Conservation (phyloP, 805 yeast species). For the Candida suzukii region DNA sequence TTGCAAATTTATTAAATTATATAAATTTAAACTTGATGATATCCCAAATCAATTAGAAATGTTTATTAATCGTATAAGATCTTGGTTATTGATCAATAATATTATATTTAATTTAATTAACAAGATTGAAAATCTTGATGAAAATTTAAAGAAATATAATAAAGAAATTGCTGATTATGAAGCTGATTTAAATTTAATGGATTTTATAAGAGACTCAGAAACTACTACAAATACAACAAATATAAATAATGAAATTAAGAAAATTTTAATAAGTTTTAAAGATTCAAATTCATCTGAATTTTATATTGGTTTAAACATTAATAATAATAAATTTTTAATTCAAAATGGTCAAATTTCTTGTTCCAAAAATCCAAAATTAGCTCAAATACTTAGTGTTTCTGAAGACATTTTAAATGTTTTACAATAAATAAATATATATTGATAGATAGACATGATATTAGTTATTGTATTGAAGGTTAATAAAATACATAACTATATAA, state of each 20-base stretch:
- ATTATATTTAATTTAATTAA: constrained; percentile 14
- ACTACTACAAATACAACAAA: neutral
- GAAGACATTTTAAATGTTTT: constrained; percentile 6
- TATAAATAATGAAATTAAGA: neutral
- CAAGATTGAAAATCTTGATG: neutral
- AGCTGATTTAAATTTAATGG: neutral
- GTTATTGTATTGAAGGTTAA: too few species aligned
- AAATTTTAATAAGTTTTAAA: neutral
- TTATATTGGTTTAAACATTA: neutral
- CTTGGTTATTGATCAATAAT: constrained; percentile 21
- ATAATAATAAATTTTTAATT: constrained; percentile 5
- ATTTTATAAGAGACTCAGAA: neutral
- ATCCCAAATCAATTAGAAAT: neutral
- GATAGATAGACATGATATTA: too few species aligned
- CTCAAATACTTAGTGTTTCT: constrained; percentile 9
- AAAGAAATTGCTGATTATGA: neutral
- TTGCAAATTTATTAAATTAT: constrained; percentile 20
- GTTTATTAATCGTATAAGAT: constrained; percentile 16
- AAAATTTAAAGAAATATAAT: neutral
- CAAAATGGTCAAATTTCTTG: constrained; percentile 8
- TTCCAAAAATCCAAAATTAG: constrained; percentile 4
- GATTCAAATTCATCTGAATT: neutral
- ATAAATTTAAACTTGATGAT: neutral
- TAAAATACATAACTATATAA: too few species aligned
- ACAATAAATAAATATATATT: neutral